Evolutionary conservation across 768 basidiomycete species (phyloP).

Genomic region (Panaeolus cyanescens): DNA sequence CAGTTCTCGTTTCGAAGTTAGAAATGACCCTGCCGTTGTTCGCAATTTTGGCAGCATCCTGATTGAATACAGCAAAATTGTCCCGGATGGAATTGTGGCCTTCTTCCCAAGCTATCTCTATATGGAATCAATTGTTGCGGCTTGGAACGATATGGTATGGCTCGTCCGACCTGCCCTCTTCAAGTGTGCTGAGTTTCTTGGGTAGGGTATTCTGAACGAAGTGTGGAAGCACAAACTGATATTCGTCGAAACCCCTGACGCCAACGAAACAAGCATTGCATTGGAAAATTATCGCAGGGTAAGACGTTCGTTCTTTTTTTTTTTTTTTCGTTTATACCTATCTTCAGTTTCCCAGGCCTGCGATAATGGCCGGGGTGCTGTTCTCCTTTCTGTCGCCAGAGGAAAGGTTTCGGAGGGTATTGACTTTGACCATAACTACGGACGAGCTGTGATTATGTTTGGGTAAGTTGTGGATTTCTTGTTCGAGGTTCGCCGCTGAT

Average conservation of each 20-base stretch:
- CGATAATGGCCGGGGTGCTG: conserved; percentile 97
- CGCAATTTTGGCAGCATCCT: conserved; percentile 98
- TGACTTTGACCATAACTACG: conserved; percentile 99
- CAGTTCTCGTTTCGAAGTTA: conserved; percentile 96
- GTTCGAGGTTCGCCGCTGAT: conserved; percentile 10
- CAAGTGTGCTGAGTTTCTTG: background rate
- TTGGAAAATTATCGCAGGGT: conserved; percentile 96
- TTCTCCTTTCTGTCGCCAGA: conserved; percentile 94
- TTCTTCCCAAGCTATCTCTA: conserved; percentile 99
- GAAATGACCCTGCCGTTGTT: conserved; percentile 98
- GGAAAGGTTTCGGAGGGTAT: conserved; percentile 99
- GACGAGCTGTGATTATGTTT: conserved; percentile 99
- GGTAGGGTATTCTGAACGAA: conserved; percentile 94
- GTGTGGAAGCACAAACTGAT: conserved; percentile 99
- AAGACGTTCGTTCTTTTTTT: conserved; percentile 14
- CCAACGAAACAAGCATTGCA: conserved; percentile 97
- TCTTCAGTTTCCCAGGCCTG: conserved; percentile 91
- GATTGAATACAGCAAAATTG: conserved; percentile 96
- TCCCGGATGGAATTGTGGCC: conserved; percentile 97
- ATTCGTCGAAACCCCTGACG: conserved; percentile 99
- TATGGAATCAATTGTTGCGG: conserved; percentile 99
- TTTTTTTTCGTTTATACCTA: conserved; percentile 7
- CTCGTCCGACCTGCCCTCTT: background rate
- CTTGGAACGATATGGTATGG: conserved; percentile 99
- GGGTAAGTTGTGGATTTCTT: conserved; percentile 56